Evolutionary conservation across 2,329 filamentous ascomycete genomes (phyloP), one percentile per base, ranked within the genome.

Genomic region (Penicillium sp.): DNA sequence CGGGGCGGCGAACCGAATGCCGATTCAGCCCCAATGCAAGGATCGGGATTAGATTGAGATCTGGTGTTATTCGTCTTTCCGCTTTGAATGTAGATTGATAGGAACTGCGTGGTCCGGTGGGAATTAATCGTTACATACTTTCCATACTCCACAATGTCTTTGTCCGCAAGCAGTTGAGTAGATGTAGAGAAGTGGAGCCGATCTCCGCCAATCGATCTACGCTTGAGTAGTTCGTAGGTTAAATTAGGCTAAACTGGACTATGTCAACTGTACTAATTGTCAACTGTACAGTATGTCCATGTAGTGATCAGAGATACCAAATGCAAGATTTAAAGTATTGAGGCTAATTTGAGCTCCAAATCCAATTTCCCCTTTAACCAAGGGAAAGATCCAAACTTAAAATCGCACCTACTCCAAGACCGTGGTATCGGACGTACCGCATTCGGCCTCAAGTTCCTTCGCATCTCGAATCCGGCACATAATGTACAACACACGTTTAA

Each of bases 1-100:
- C 58, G 54, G 52, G 23, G 58, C 60, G 8, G 54, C 58, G 13
- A 73, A 73, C 52, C 68, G 69, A 40, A 51, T 63, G 59, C 69
- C 69, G 12, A 56, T 54, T 21, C 63, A 58, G 35, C 13, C 56
- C 4, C 31, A 35, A 12, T 49, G 38, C 21, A 57, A 64, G 21
- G 53, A 51, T 46, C 47, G 47, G 43, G 52, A 62, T 54, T 62
- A 63, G 49, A 58, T 47, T 15, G 23, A 35, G 7, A 17, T 33
- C 25, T 33, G 42, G 37, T 15, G 17, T 45, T 53, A 19, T 25
- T 40, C 19, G 19, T 51, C 33, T 58, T 54, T 63, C 59, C 21
- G 38, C 53, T 61, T 57, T 54, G 57, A 29, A 56, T 31, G 53
- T 65, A 60, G 62, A 63, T 57, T 64, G 60, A 59, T 60, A 48